Percentiles rank a stretch among this genome's conserved stretches.
Conservation (phyloP, 1,284 basidiomycete species). For the Cutaneotrichosporon cavernicola region DNA sequence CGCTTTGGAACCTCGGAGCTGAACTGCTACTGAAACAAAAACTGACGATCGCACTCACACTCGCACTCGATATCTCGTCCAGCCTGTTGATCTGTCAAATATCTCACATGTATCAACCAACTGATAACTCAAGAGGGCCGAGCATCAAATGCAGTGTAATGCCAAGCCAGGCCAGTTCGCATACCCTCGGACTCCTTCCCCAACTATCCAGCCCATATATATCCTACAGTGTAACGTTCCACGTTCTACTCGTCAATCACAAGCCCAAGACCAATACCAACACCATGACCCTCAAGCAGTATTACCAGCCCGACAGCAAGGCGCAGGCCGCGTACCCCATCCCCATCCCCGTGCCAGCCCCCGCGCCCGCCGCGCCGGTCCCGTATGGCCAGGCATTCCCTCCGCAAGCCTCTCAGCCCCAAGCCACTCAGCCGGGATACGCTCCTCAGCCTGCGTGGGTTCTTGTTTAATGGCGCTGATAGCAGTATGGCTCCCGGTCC, state of each 20-base stretch:
- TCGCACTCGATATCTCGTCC: too few species aligned
- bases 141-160: too few species aligned
- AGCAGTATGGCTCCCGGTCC: not conserved
- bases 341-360: not conserved
- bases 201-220: not conserved
- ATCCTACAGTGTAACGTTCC: not conserved
- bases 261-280: too few species aligned
- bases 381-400: not conserved
- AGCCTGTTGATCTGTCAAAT: too few species aligned
- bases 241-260: too few species aligned
- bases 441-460: conserved; percentile 5
- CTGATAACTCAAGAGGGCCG: too few species aligned
- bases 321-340: not conserved
- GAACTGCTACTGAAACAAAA: not conserved
- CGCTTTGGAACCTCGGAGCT: not conserved
- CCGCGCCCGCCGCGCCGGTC: too few species aligned
- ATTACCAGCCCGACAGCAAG: not conserved
- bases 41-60: too few species aligned
- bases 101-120: too few species aligned
- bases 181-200: too few species aligned
- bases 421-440: not conserved
- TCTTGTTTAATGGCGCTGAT: not conserved
- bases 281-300: not conserved
- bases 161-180: too few species aligned
- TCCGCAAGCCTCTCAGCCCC: too few species aligned